Evolutionary conservation across 306 rosid species (phyloP).

Genomic region (Arachis hypogaea): DNA sequence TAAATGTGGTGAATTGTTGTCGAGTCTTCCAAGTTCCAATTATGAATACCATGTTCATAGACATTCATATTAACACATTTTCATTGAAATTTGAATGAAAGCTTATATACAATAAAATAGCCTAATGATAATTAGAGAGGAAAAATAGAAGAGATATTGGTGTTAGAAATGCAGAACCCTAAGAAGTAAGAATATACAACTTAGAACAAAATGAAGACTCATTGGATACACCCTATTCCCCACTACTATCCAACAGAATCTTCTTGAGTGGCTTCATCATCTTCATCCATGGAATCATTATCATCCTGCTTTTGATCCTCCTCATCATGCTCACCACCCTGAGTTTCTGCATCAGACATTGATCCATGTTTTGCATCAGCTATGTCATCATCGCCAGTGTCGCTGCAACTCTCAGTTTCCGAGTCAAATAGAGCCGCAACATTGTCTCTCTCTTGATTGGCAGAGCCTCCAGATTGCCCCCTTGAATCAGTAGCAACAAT

Average conservation of each 20-base stretch:
- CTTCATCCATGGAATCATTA: slow-evolving; percentile 60
- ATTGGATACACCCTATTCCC: background rate
- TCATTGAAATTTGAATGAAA: background rate
- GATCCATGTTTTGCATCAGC: slow-evolving; percentile 45
- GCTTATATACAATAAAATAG: slow-evolving; percentile 2
- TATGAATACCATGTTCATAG: background rate
- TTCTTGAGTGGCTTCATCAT: slow-evolving; percentile 63
- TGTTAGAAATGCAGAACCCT: slow-evolving; percentile 21
- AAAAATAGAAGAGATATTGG: background rate
- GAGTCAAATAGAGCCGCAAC: slow-evolving; percentile 46
- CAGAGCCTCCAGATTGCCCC: slow-evolving; percentile 61
- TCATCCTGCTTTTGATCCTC: slow-evolving; percentile 52
- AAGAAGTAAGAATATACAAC: slow-evolving; percentile 33
- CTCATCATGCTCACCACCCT: slow-evolving; percentile 50
- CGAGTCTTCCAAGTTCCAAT: too few relatives aligned
- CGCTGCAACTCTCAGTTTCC: slow-evolving; percentile 59
- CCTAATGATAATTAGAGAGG: background rate
- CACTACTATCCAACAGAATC: slow-evolving; percentile 51
- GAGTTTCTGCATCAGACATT: slow-evolving; percentile 72
- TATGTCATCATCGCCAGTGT: slow-evolving; percentile 43
- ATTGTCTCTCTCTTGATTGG: slow-evolving; percentile 43
- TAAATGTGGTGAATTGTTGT: too few relatives aligned
- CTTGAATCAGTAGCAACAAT: slow-evolving; percentile 86
- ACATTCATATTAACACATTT: background rate
- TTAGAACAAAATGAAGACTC: background rate